phyloP scores from a whole-genome alignment of 176 grass and related monocot genomes.

The Carex myosuroides region DNA sequence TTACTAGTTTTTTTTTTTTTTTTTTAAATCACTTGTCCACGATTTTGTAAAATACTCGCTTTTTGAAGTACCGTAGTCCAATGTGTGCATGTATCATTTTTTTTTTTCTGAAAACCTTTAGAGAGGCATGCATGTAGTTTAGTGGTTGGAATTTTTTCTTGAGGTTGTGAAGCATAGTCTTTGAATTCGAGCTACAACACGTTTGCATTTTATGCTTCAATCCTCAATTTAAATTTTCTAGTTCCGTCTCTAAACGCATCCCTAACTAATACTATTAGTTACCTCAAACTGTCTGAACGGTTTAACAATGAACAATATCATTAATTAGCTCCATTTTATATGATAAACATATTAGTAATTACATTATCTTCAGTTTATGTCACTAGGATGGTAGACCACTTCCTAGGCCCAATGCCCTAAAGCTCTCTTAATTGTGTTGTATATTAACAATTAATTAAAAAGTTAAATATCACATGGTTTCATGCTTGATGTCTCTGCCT shows the following conservation, averaged over 20 bases:
- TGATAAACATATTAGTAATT: neutral
- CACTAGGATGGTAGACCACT: conserved; percentile 2
- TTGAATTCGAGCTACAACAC: no score
- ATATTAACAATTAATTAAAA: conserved; percentile 15
- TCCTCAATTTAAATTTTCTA: no score
- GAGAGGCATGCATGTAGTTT: no score
- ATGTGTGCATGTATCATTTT: no score
- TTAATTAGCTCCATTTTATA: neutral
- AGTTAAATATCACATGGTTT: conserved; percentile 33
- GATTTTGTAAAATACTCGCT: no score
- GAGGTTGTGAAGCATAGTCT: no score
- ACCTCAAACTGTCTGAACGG: neutral
- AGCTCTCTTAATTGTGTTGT: neutral
- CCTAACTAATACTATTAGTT: neutral
- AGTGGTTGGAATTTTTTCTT: no score
- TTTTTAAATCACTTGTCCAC: no score
- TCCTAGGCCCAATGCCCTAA: conserved; percentile 28
- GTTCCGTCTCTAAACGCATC: neutral
- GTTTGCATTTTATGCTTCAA: no score
- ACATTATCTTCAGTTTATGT: conserved; percentile 4
- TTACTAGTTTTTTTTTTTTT: no score
- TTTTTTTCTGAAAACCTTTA: no score
- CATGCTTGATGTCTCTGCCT: conserved; percentile 25
- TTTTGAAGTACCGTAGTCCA: no score
- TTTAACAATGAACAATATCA: neutral